These are phyloP conservation scores for Plectranthus barbatus DNA, from an alignment of 257 asterid species.

Conservation along the genomic window DNA sequence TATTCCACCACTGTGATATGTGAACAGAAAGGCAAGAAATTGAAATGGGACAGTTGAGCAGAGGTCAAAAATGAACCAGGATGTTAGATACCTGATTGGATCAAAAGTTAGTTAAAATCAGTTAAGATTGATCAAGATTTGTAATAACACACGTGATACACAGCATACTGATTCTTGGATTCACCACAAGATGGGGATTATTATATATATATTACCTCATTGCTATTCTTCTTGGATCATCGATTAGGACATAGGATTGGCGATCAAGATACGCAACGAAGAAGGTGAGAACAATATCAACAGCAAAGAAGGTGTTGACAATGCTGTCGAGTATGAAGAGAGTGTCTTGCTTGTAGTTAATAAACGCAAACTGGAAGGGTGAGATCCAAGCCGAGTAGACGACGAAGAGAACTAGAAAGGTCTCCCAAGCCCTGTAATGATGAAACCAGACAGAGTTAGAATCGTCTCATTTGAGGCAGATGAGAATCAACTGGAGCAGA, in stretches of 20 bases:
- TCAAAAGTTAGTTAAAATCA: background rate
- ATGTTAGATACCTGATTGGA: conserved; percentile 51
- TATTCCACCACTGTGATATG: conserved; percentile 46
- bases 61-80: conserved; percentile 75
- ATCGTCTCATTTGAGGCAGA: background rate
- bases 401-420: conserved; percentile 55
- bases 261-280: conserved; percentile 68
- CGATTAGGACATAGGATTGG: conserved; percentile 50
- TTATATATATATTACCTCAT: conserved; percentile 33
- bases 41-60: conserved; percentile 78
- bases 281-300: conserved; percentile 70
- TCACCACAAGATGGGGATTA: background rate
- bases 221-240: conserved; percentile 57
- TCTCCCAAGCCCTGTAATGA: conserved; percentile 79
- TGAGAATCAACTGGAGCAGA: too few relatives aligned
- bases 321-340: conserved; percentile 56
- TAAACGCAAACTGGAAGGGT: conserved; percentile 75
- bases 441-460: background rate
- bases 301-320: conserved; percentile 64
- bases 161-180: too few relatives aligned
- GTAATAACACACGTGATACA: too few relatives aligned
- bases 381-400: conserved; percentile 82
- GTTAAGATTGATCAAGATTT: background rate
- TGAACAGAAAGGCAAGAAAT: conserved; percentile 43
- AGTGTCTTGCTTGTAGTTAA: conserved; percentile 43